These are phyloP conservation scores for Malassezia caprae DNA, from an alignment of 1,284 basidiomycete genomes.

Conservation along the genomic window DNA sequence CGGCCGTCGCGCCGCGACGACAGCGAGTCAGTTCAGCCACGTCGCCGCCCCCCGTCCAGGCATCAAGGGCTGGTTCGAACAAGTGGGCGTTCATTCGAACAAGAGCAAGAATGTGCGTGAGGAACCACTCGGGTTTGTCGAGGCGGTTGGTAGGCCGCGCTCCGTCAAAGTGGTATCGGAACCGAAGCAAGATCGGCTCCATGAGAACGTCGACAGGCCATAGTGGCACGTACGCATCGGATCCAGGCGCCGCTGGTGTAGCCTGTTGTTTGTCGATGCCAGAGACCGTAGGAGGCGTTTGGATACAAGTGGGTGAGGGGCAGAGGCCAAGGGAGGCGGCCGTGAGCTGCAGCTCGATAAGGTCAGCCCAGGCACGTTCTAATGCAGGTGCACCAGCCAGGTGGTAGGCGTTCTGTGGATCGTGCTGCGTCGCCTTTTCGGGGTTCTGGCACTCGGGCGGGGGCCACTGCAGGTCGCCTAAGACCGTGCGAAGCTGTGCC, in stretches of 20 bases:
- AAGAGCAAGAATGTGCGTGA: slow-evolving; percentile 72
- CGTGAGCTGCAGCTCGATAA: slow-evolving; percentile 30
- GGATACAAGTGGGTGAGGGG: slow-evolving; percentile 10
- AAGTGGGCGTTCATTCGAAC: slow-evolving; percentile 50
- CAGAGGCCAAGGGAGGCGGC: slow-evolving; percentile 25
- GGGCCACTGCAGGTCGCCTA: slow-evolving; percentile 6
- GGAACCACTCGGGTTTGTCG: slow-evolving; percentile 96
- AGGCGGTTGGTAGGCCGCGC: slow-evolving; percentile 74
- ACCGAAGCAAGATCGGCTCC: slow-evolving; percentile 71
- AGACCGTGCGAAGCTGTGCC: background rate
- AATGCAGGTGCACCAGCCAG: background rate
- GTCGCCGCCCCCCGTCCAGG: slow-evolving; percentile 18
- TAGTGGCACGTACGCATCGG: slow-evolving; percentile 34
- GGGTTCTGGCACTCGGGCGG: slow-evolving; percentile 12
- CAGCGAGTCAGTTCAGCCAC: slow-evolving; percentile 27
- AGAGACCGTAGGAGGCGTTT: slow-evolving; percentile 2
- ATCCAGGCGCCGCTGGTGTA: slow-evolving; percentile 19
- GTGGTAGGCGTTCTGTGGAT: background rate
- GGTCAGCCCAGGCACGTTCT: slow-evolving; percentile 24
- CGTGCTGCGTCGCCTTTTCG: background rate
- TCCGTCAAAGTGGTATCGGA: slow-evolving; percentile 91
- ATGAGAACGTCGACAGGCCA: slow-evolving; percentile 64
- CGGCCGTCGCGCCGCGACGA: slow-evolving; percentile 8
- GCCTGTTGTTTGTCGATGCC: background rate
- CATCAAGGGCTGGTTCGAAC: slow-evolving; percentile 57